Conservation (phyloP, 495 filamentous ascomycete species). For the Venustampulla echinocandica region DNA sequence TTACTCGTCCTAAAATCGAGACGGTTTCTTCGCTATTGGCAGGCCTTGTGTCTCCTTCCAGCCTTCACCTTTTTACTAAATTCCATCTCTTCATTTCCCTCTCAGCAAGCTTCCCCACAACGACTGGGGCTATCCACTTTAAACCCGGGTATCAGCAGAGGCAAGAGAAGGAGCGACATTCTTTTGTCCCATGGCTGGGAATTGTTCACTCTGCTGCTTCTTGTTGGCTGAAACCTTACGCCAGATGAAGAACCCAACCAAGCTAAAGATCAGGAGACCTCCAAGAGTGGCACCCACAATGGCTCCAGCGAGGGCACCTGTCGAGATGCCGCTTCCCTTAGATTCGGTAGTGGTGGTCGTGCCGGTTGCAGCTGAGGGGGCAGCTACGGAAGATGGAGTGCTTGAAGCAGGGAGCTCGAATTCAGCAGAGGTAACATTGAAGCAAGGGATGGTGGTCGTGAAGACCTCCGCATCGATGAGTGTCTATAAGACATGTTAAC, state of each 20-base stretch:
- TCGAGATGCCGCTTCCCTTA: constrained; percentile 27
- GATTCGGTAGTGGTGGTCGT: neutral
- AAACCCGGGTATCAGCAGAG: neutral
- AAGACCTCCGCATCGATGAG: constrained; percentile 35
- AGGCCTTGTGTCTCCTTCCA: no score
- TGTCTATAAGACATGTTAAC: constrained; percentile 19
- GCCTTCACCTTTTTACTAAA: no score
- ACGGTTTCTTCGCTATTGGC: no score
- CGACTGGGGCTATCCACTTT: no score
- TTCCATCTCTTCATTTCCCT: no score
- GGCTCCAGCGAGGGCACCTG: constrained; percentile 38
- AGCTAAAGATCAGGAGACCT: constrained; percentile 21
- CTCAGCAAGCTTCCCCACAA: no score
- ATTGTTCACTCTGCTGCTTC: neutral
- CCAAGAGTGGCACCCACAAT: constrained; percentile 38
- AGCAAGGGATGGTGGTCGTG: constrained; percentile 35
- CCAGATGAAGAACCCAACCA: neutral
- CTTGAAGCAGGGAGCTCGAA: constrained; percentile 24
- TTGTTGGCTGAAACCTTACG: neutral
- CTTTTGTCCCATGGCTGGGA: neutral
- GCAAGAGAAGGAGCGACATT: neutral
- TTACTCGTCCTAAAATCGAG: no score
- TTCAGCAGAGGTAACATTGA: constrained; percentile 38
- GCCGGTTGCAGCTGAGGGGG: constrained; percentile 3
- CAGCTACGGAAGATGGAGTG: constrained; percentile 6